These are phyloP conservation scores for Calocybe indica DNA, from an alignment of 768 basidiomycete genomes.

Conservation along the genomic window DNA sequence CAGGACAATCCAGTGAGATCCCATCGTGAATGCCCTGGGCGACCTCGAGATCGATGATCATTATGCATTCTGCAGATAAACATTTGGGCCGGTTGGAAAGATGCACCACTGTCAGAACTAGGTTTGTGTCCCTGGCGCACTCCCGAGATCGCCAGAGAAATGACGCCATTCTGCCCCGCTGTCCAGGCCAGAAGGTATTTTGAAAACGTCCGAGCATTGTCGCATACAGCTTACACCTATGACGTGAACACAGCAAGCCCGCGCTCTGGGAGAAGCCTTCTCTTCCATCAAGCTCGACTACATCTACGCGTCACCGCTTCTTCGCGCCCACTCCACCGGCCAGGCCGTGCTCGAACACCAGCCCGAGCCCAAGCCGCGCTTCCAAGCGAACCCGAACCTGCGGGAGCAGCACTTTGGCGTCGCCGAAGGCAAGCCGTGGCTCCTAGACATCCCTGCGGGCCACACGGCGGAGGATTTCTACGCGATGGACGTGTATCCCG, in stretches of 20 bases:
- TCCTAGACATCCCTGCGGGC: slow-evolving; percentile 18
- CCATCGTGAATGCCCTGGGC: not conserved
- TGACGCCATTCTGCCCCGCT: not conserved
- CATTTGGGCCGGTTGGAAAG: slow-evolving; percentile 75
- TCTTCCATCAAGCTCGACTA: slow-evolving; percentile 40
- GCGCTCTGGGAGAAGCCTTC: slow-evolving; percentile 52
- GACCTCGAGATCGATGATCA: not conserved
- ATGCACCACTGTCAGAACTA: slow-evolving; percentile 66
- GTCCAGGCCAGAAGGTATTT: slow-evolving; percentile 17
- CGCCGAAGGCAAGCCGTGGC: slow-evolving; percentile 63
- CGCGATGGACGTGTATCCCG: slow-evolving; percentile 47
- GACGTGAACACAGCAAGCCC: slow-evolving; percentile 43
- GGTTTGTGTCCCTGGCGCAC: slow-evolving; percentile 30
- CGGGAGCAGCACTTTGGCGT: slow-evolving; percentile 71
- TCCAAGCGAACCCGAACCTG: slow-evolving; percentile 47
- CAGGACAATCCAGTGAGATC: slow-evolving; percentile 56
- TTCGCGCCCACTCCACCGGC: slow-evolving; percentile 60
- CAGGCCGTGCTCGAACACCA: slow-evolving; percentile 47
- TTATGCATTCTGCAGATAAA: slow-evolving; percentile 18
- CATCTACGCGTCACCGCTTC: slow-evolving; percentile 65
- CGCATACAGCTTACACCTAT: not conserved
- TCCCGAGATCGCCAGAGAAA: too few relatives aligned
- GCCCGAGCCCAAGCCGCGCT: slow-evolving; percentile 41
- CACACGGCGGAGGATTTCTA: slow-evolving; percentile 38
- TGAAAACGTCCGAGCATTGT: not conserved